These are phyloP conservation scores for Aureobasidium sp. DNA, from an alignment of 2,329 filamentous ascomycete genomes.

Conservation along the genomic window DNA sequence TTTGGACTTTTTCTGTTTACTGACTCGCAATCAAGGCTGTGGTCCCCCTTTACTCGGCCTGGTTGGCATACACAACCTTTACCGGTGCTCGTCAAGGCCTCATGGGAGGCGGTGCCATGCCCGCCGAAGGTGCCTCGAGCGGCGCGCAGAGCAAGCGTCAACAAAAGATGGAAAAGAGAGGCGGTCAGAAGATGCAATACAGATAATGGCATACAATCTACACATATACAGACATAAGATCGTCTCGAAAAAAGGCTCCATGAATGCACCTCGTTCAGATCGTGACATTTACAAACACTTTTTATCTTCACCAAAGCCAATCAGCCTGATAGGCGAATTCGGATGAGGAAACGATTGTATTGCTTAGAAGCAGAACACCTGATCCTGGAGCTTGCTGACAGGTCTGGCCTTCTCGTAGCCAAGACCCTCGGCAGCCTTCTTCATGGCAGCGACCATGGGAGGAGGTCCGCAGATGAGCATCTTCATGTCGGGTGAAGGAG, in stretches of 20 bases:
- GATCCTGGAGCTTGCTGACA: constrained; percentile 95
- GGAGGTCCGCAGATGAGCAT: constrained; percentile 90
- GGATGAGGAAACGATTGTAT: not conserved
- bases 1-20: not conserved
- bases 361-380: constrained; percentile 83
- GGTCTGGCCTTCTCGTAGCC: constrained; percentile 89
- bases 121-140: constrained; percentile 16
- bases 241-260: not conserved
- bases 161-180: constrained; percentile 44
- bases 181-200: constrained; percentile 40
- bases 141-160: constrained; percentile 38
- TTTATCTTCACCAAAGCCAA: not conserved
- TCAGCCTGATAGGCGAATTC: not conserved
- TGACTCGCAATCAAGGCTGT: constrained; percentile 19
- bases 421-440: constrained; percentile 85
- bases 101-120: constrained; percentile 32
- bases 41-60: constrained; percentile 39
- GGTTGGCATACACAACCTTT: constrained; percentile 38
- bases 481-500: constrained; percentile 81
- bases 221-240: not conserved
- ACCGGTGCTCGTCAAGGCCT: constrained; percentile 35
- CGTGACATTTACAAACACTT: constrained; percentile 3
- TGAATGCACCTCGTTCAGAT: constrained; percentile 3
- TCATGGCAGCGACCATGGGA: constrained; percentile 93
- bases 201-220: constrained; percentile 24